Evolutionary conservation across 2,329 filamentous ascomycete species (phyloP), one percentile per base, ranked within the genome.

Genomic region (Tolypocladium paradoxum): DNA sequence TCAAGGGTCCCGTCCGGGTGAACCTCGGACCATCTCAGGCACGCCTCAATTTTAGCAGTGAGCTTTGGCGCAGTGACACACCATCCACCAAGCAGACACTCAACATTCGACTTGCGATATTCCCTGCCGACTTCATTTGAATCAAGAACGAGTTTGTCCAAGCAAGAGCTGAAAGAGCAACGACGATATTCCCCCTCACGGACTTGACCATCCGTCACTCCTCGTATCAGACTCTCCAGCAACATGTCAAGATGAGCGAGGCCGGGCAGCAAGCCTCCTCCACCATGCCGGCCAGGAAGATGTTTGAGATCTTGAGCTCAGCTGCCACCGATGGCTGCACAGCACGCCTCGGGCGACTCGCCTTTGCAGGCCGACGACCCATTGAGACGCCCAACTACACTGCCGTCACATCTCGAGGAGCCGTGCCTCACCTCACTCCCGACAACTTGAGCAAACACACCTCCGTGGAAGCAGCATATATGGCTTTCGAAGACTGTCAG

Each of bases 401-500:
- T 54, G 85, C 83, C 50, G 76, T 87, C 59, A 87, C 88, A 3
- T 96, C 93, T 35, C 81, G 93, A 62, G 93, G 93, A 24, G 82
- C 81, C 1, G 75, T 97, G 36, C 90, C 93, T 50, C 93, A 99
- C 71, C 72, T 99, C 58, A 88, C 91, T 3, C 91, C 90, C 38
- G 93, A 99, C 73, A 87, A 87, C 56, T 75, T 93, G 58, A 68
- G 71, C 40, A 84, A 82, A 53, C 76, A 86, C 62, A 83, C 84
- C 1, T 67, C 78, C 6, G 75, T 95, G 55, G 73, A 75, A 31
- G 87, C 87, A 29, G 76, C 88, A 3, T 95, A 95, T 65, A 75
- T 93, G 63, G 88, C 87, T 0, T 73, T 97, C 31, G 93, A 99
- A 75, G 93, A 99, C 69, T 97, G 93, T 96, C 77, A 70, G 87